Conservation (phyloP, 2,329 filamentous ascomycete species). For the Aspergillus arachidicola region DNA sequence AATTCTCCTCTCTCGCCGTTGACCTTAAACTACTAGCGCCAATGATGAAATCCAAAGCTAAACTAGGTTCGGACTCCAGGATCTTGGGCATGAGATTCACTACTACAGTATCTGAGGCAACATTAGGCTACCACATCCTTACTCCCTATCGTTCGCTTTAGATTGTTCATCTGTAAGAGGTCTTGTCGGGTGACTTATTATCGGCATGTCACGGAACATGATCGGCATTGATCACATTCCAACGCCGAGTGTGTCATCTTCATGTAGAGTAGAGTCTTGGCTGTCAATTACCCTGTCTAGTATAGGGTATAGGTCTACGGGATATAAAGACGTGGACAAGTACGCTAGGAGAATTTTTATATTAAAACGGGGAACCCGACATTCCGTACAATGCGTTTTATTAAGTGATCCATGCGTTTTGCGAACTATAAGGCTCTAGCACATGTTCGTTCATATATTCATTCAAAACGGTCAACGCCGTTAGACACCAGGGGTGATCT, state of each 20-base stretch:
- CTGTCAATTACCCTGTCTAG: background rate
- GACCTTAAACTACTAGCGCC: background rate
- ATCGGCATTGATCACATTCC: conserved; percentile 8
- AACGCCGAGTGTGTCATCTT: conserved; percentile 1
- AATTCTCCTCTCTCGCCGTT: background rate
- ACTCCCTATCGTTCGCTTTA: background rate
- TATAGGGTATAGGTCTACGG: conserved; percentile 1
- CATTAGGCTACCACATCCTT: background rate
- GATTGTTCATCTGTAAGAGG: background rate
- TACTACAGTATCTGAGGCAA: background rate
- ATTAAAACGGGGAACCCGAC: background rate
- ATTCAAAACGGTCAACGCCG: conserved; percentile 4
- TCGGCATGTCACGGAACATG: background rate
- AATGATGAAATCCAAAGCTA: background rate
- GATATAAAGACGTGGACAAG: background rate
- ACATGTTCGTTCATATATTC: background rate
- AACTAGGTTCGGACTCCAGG: background rate
- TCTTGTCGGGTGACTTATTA: background rate
- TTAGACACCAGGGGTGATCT: conserved; percentile 12
- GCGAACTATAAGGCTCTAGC: background rate
- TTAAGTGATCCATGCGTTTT: conserved; percentile 1
- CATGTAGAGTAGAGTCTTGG: background rate
- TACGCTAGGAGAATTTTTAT: conserved; percentile 4
- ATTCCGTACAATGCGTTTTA: background rate
- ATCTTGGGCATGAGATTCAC: background rate